Base-by-base conservation (phyloP, 2,329 filamentous ascomycete genomes). In the Claviceps maximensis region DNA sequence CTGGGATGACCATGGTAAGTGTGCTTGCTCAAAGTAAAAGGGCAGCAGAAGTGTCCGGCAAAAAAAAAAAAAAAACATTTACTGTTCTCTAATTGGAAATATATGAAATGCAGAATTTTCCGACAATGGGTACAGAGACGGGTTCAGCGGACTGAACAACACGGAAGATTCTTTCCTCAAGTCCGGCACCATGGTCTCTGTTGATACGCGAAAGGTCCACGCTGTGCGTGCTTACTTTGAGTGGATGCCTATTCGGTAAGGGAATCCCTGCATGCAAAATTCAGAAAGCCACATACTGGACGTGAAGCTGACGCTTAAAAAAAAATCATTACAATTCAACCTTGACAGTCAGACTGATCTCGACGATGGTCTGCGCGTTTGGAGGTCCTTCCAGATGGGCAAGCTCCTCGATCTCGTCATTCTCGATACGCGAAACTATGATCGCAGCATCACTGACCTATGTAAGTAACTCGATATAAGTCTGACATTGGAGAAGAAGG, bases 181-280 rank as follows among this genome's bases (percentile, higher is more conserved):
- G 48, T 74, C 79, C 53, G 76, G 76, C 3, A 52, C 52, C 15
- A 71, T 73, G 15, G 74, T 87, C n/a, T 79, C 75, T 33, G 79
- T 86, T n/a, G 83, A 87, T 58, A 79, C 84, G 62, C 76, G 83
- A 57, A 87, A 87, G 70, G 81, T 85, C 73, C 85, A 87, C 51
- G 84, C 83, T 1, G 83, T 87, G 2, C 73, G 84, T 40, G 82
- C 83, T 1, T 84, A 84, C 60, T 85, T 84, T 55, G 82, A 85
- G 62, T 83, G 80, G 78, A 63, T 64, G 60, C 61, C 61, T 0
- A 61, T 65, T 31, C 69, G 70, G 56, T 61, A 53, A 1, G 56
- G 33, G 7, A 7, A 17, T 17, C n/a, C 10, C 5, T 19, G 9
- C 4, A 41, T 17, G 4, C 5, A 25, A 47, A 29, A 3, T 12